A percentile compares a stretch with the other conserved stretches of the same genome.
Evolutionary conservation across 78 protist genomes (phyloP).

Genomic region (Protostelium mycophagum): DNA sequence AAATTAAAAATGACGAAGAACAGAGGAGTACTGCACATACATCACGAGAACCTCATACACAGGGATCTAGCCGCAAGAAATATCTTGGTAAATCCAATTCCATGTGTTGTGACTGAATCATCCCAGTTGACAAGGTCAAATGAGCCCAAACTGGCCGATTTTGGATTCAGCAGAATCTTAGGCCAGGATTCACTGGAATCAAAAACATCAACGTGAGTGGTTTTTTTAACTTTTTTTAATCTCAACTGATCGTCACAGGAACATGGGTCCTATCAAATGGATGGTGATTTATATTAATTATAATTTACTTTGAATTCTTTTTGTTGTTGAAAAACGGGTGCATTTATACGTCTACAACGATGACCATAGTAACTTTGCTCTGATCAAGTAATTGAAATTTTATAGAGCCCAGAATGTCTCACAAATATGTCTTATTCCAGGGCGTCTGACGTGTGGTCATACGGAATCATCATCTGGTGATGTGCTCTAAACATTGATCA

Average conservation of each 20-base stretch:
- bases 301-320: too few relatives aligned
- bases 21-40: neutral
- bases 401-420: neutral
- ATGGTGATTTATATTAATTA: too few relatives aligned
- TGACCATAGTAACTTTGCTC: neutral
- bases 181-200: neutral
- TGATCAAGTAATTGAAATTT: too few relatives aligned
- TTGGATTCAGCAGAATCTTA: neutral
- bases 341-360: too few relatives aligned
- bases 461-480: neutral
- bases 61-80: neutral
- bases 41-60: neutral
- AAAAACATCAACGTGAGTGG: neutral
- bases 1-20: too few relatives aligned
- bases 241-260: neutral
- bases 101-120: neutral
- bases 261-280: neutral
- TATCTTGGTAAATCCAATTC: neutral
- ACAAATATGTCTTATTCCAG: neutral
- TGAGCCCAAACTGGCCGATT: neutral
- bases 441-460: neutral
- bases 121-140: neutral
- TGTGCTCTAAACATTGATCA: too few relatives aligned
- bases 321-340: too few relatives aligned
- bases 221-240: neutral